Evolutionary conservation across 1,139 yeast species (phyloP).

Genomic region (Taphrina pruni): DNA sequence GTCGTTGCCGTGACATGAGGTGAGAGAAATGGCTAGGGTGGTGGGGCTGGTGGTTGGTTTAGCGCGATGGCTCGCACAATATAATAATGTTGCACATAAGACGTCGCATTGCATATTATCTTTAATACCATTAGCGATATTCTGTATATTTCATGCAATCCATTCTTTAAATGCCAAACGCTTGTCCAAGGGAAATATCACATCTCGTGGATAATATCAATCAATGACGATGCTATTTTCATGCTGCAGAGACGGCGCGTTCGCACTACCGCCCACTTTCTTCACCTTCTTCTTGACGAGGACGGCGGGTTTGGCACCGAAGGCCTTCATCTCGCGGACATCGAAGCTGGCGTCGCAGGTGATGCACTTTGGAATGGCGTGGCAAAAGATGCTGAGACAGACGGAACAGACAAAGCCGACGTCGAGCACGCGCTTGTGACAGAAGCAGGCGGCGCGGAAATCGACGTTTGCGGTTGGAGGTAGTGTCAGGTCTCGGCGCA

Average conservation of each 20-base stretch:
- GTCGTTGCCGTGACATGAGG: too few species aligned
- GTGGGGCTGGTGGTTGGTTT: not conserved
- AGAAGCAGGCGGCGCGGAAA: conserved; percentile 91
- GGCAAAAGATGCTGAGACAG: conserved; percentile 69
- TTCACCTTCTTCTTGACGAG: conserved; percentile 30
- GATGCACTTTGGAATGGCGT: conserved; percentile 63
- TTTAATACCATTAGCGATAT: not conserved
- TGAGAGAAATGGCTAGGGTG: too few species aligned
- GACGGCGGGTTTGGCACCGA: conserved; percentile 37
- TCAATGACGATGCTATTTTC: conserved; percentile 26
- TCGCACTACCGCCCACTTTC: not conserved
- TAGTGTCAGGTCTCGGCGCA: conserved; percentile 72
- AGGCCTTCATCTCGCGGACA: conserved; percentile 38
- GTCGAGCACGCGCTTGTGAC: conserved; percentile 87
- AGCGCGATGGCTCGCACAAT: not conserved
- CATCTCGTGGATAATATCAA: too few species aligned
- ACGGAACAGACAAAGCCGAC: conserved; percentile 95
- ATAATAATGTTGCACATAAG: not conserved
- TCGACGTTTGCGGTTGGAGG: conserved; percentile 89
- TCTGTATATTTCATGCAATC: not conserved
- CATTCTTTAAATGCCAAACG: not conserved
- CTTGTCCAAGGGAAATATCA: too few species aligned
- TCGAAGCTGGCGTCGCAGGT: conserved; percentile 71
- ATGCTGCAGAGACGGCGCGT: not conserved
- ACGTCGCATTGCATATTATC: not conserved